Conservation (phyloP, 306 rosid species). For the Cucumis cinereus region DNA sequence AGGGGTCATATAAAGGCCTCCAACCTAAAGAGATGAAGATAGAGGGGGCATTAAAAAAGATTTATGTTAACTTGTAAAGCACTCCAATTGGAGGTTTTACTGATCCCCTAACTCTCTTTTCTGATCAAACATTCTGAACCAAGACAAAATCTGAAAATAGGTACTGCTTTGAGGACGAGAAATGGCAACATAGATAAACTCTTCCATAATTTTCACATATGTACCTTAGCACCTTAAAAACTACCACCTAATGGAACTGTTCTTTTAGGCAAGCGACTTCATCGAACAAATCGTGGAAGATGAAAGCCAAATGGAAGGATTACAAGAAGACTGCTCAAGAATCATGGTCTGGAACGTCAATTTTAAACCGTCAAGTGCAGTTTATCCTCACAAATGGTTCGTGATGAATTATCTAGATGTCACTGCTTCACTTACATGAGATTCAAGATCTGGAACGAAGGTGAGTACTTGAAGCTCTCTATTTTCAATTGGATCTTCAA, state of each 20-base stretch:
- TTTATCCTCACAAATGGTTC: conserved; percentile 55
- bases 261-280: conserved; percentile 59
- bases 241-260: not conserved
- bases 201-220: not conserved
- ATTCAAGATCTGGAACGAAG: not conserved
- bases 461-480: conserved; percentile 4
- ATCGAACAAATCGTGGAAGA: conserved; percentile 76
- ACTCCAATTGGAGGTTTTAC: not conserved
- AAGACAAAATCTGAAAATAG: not conserved
- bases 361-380: conserved; percentile 28
- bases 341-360: conserved; percentile 68
- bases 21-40: not conserved
- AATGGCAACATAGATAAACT: not conserved
- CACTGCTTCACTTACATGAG: conserved; percentile 31
- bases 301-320: conserved; percentile 89
- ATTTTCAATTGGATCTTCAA: not conserved
- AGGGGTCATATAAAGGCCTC: not conserved
- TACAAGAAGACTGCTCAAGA: conserved; percentile 46
- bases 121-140: not conserved
- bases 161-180: not conserved
- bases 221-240: not conserved
- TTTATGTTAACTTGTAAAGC: not conserved
- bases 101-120: not conserved
- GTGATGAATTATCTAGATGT: conserved; percentile 42
- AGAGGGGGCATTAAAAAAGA: not conserved